A percentile compares a stretch with the other conserved stretches of the same genome.
phyloP scores from a whole-genome alignment of 2,329 filamentous ascomycete genomes.

The Scleromitrula shiraiana region DNA sequence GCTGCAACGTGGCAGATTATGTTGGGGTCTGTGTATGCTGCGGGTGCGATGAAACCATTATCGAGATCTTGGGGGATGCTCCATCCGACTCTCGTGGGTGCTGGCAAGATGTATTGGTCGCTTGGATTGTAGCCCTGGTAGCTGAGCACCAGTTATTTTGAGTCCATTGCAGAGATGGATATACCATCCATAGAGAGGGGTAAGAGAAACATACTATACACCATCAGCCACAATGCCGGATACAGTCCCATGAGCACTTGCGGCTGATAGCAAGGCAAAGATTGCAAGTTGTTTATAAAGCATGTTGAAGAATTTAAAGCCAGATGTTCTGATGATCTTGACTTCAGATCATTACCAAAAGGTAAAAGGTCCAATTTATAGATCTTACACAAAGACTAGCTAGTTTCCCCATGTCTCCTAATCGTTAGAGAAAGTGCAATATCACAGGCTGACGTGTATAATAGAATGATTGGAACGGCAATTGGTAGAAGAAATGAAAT shows the following conservation, averaged over 20 bases:
- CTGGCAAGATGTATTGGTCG: slow-evolving; percentile 28
- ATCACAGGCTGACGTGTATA: neutral
- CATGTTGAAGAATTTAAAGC: neutral
- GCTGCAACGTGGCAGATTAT: slow-evolving; percentile 57
- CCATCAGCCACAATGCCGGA: slow-evolving; percentile 25
- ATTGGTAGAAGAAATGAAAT: neutral
- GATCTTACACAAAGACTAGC: neutral
- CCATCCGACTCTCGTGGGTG: slow-evolving; percentile 46
- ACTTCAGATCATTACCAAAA: neutral
- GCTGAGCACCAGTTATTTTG: slow-evolving; percentile 11
- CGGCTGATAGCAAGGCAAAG: slow-evolving; percentile 17
- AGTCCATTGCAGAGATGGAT: neutral
- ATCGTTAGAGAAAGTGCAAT: neutral
- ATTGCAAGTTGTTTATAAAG: slow-evolving; percentile 17
- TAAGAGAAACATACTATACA: slow-evolving; percentile 18
- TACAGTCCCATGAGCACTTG: slow-evolving; percentile 24
- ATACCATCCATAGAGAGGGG: neutral
- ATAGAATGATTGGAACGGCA: neutral
- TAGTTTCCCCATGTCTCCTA: neutral
- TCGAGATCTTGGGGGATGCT: slow-evolving; percentile 38
- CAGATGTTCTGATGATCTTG: neutral
- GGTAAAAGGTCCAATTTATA: neutral
- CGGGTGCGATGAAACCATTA: slow-evolving; percentile 43
- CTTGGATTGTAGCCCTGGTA: slow-evolving; percentile 31
- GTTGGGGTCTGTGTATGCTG: slow-evolving; percentile 39